phyloP scores from a whole-genome alignment of 371 early-diverging fungal species.

The Dentiscutata heterogama region DNA sequence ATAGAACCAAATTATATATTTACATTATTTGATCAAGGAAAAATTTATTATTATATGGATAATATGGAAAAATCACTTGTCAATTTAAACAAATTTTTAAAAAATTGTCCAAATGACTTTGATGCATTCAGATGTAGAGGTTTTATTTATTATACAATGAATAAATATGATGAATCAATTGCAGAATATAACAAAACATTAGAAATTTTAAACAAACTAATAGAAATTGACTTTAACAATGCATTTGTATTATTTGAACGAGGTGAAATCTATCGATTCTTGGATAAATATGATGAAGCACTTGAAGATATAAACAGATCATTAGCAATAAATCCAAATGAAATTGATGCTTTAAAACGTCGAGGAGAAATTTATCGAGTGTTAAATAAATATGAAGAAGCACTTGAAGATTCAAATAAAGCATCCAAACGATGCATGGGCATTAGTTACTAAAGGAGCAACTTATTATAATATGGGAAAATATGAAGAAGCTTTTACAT shows the following conservation, averaged over 20 bases:
- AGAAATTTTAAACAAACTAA: background rate
- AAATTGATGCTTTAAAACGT: conserved; percentile 6
- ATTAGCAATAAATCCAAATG: background rate
- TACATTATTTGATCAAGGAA: conserved; percentile 15
- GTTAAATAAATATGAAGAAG: conserved; percentile 32
- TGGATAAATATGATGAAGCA: conserved; percentile 11
- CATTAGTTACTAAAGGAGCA: background rate
- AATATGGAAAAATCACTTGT: background rate
- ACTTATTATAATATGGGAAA: no score
- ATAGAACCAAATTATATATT: background rate
- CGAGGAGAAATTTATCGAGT: conserved; percentile 29
- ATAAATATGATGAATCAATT: background rate
- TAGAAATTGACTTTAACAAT: conserved; percentile 5
- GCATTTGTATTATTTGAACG: conserved; percentile 7
- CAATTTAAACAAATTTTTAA: conserved; percentile 25
- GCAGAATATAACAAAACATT: conserved; percentile 25
- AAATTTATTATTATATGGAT: conserved; percentile 2
- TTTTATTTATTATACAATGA: background rate
- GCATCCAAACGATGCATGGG: conserved; percentile 25
- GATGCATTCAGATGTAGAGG: conserved; percentile 18
- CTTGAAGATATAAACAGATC: background rate
- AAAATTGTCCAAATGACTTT: conserved; percentile 4
- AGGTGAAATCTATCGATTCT: conserved; percentile 1
- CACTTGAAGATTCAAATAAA: conserved; percentile 5
- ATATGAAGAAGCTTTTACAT: no score